A percentile compares a stretch with the other conserved stretches of the same genome.
Conservation (phyloP, 352 stramenopile genomes). For the Pythium sp. region DNA sequence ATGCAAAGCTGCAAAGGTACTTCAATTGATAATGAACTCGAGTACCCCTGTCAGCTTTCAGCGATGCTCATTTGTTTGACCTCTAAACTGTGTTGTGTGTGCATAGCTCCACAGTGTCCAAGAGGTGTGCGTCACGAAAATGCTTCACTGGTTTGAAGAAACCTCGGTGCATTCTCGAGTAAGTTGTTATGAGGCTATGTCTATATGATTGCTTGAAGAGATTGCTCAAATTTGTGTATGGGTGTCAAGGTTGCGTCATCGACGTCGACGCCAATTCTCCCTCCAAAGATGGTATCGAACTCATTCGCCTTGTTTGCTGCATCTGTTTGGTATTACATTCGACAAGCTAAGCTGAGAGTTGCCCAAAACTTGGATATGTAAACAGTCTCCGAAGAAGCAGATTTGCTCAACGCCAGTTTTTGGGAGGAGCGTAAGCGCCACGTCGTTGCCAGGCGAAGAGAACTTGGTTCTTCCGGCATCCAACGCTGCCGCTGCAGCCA, state of each 20-base stretch:
- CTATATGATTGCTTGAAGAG: too few relatives aligned
- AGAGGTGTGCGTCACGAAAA: slow-evolving; percentile 39
- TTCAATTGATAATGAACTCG: background rate
- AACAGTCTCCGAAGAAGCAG: slow-evolving; percentile 49
- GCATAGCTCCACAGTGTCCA: slow-evolving; percentile 45
- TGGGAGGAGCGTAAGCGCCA: slow-evolving; percentile 26
- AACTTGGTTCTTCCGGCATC: background rate
- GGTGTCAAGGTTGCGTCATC: slow-evolving; percentile 20
- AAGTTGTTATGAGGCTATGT: background rate
- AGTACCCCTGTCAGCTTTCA: background rate
- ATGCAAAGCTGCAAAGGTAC: slow-evolving; percentile 54
- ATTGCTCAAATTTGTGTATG: background rate
- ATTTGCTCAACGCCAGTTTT: background rate
- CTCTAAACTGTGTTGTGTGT: background rate
- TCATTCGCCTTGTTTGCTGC: background rate
- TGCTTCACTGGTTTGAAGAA: slow-evolving; percentile 63
- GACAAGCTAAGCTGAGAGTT: background rate
- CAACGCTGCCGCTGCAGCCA: background rate
- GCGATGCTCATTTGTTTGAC: background rate
- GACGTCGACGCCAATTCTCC: slow-evolving; percentile 42
- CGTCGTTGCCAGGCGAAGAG: background rate
- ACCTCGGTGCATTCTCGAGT: slow-evolving; percentile 25
- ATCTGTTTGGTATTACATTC: background rate
- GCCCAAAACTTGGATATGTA: background rate
- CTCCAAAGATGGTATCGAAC: slow-evolving; percentile 48